phyloP scores from a whole-genome alignment of 495 filamentous ascomycete species.

The Lophium mytilinum region DNA sequence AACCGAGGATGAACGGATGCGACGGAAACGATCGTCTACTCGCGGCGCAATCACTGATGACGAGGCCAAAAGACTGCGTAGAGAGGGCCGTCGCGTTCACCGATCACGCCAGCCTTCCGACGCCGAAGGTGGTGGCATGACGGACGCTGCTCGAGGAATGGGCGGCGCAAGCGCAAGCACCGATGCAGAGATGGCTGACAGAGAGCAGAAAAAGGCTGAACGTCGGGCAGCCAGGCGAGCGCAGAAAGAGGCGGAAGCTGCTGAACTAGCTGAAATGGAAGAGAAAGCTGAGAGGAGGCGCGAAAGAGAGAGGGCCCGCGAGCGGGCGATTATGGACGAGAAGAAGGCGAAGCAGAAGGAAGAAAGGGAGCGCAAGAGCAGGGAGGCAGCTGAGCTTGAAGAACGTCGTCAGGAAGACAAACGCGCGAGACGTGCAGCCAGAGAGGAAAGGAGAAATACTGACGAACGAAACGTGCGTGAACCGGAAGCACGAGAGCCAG shows the following conservation, averaged over 20 bases:
- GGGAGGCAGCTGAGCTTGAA: constrained; percentile 17
- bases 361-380: constrained; percentile 21
- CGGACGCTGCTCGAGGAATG: not conserved
- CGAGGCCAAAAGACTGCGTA: constrained; percentile 23
- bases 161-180: constrained; percentile 14
- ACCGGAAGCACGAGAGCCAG: not conserved
- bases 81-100: constrained; percentile 19
- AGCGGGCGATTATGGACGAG: constrained; percentile 16
- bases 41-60: constrained; percentile 22
- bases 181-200: constrained; percentile 21
- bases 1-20: constrained; percentile 22
- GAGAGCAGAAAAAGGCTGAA: constrained; percentile 23
- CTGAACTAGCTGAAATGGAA: constrained; percentile 18
- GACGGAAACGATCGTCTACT: constrained; percentile 22
- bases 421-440: constrained; percentile 15
- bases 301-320: constrained; percentile 18
- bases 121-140: constrained; percentile 5
- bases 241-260: constrained; percentile 23
- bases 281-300: constrained; percentile 17
- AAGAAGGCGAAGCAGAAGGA: constrained; percentile 22
- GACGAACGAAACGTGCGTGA: constrained; percentile 3
- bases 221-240: constrained; percentile 17
- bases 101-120: constrained; percentile 6
- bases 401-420: constrained; percentile 27
- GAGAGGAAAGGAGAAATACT: constrained; percentile 12